A percentile compares a stretch with the other conserved stretches of the same genome.
phyloP scores from a whole-genome alignment of 441 rosid species.

The Populus hybrid region DNA sequence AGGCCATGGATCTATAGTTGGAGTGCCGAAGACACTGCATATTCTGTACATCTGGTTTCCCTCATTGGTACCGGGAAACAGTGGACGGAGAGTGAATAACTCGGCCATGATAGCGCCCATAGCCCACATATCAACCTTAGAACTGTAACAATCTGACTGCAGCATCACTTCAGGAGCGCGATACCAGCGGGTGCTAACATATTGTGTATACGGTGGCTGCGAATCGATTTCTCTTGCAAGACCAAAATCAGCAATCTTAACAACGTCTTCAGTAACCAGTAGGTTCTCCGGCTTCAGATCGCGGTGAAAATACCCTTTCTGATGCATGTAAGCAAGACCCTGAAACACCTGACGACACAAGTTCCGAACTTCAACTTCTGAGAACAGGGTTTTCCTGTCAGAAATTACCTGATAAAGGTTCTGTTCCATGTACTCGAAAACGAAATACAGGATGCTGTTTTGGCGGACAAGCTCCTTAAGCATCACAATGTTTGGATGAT shows the following conservation, averaged over 20 bases:
- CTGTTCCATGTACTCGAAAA: constrained; percentile 91
- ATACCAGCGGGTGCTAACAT: constrained; percentile 97
- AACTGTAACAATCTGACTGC: constrained; percentile 62
- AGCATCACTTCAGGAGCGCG: constrained; percentile 96
- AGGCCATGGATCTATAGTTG: constrained; percentile 71
- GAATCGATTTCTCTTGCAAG: constrained; percentile 85
- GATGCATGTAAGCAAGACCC: constrained; percentile 92
- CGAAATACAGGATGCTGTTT: constrained; percentile 71
- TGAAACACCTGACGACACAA: constrained; percentile 97
- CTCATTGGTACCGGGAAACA: constrained; percentile 88
- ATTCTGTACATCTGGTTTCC: constrained; percentile 93
- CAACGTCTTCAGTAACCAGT: constrained; percentile 62
- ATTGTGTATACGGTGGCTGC: constrained; percentile 82
- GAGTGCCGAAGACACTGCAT: constrained; percentile 81
- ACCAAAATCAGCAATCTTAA: constrained; percentile 98
- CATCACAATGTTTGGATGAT: constrained; percentile 41
- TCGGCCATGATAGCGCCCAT: constrained; percentile 98
- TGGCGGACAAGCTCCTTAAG: constrained; percentile 57
- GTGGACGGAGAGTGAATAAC: constrained; percentile 79
- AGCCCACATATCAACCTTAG: constrained; percentile 99
- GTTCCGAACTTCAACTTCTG: constrained; percentile 75
- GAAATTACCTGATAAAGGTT: constrained; percentile 92
- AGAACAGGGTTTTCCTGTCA: constrained; percentile 63
- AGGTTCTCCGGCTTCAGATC: constrained; percentile 74
- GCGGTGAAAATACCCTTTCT: constrained; percentile 44